Evolutionary conservation across 1,284 basidiomycete species (phyloP).

Genomic region (Rhodotorula sp.): DNA sequence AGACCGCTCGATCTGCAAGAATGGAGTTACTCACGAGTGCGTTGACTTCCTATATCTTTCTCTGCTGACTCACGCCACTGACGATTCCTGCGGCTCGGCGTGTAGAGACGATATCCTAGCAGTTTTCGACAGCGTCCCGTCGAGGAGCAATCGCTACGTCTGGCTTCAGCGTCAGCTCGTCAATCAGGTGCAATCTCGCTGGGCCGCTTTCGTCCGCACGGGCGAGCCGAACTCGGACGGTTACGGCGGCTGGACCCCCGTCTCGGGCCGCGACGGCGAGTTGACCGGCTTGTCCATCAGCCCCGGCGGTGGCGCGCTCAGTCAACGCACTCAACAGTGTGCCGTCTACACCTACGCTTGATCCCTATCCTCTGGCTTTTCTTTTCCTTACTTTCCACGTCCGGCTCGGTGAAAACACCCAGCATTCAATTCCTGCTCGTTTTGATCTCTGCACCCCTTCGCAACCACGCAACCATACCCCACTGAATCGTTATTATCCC

Average conservation of each 20-base stretch:
- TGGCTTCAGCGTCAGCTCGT: slow-evolving; percentile 16
- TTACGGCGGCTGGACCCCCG: not conserved
- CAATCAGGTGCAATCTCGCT: slow-evolving; percentile 35
- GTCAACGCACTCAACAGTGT: no score
- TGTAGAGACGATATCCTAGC: slow-evolving; percentile 38
- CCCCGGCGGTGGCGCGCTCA: no score
- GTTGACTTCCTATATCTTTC: not conserved
- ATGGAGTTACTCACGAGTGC: slow-evolving; percentile 27
- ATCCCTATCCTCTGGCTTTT: no score
- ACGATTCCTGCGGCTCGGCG: not conserved
- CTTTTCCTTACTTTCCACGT: no score
- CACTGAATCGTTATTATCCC: no score
- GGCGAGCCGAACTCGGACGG: slow-evolving; percentile 34
- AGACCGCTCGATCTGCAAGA: not conserved
- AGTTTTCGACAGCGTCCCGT: slow-evolving; percentile 23
- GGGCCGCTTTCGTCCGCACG: slow-evolving; percentile 30
- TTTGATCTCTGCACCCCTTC: no score
- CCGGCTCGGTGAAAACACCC: no score
- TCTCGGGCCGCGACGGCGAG: not conserved
- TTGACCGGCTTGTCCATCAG: no score
- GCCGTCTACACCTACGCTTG: no score
- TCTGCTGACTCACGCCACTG: not conserved
- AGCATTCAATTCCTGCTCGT: no score
- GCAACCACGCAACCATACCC: no score
- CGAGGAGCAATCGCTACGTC: not conserved